Percentiles rank a stretch among this genome's conserved stretches.
Conservation (phyloP, 2,329 filamentous ascomycete genomes). For the Lithohypha guttulata region DNA sequence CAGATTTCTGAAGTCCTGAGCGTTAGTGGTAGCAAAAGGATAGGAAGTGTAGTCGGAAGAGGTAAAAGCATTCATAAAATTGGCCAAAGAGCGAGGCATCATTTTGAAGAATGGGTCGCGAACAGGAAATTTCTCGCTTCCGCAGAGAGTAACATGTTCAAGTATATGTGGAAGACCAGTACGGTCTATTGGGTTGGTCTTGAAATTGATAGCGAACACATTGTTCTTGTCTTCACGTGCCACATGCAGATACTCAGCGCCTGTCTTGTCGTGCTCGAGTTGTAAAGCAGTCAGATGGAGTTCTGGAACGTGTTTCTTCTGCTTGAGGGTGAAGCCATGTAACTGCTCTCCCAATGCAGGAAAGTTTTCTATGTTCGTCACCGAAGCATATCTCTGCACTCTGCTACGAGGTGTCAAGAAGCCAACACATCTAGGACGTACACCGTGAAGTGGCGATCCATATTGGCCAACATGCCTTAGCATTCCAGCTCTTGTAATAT, state of each 20-base stretch:
- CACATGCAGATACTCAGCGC: slow-evolving; percentile 91
- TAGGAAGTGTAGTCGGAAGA: slow-evolving; percentile 95
- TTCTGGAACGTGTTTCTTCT: slow-evolving; percentile 86
- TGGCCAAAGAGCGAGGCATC: slow-evolving; percentile 93
- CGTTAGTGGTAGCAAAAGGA: slow-evolving; percentile 93
- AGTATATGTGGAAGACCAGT: slow-evolving; percentile 95
- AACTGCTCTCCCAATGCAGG: slow-evolving; percentile 74
- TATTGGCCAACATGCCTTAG: slow-evolving; percentile 19
- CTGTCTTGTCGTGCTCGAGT: slow-evolving; percentile 86
- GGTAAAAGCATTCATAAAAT: slow-evolving; percentile 99
- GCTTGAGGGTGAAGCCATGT: slow-evolving; percentile 83
- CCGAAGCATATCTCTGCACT: slow-evolving; percentile 44
- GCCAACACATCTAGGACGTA: slow-evolving; percentile 1
- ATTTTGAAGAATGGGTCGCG: slow-evolving; percentile 99
- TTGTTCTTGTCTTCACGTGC: slow-evolving; percentile 95
- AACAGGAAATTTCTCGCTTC: slow-evolving; percentile 94
- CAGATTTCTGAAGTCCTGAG: slow-evolving; percentile 88
- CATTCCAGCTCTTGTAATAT: too few relatives aligned
- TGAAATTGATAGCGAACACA: slow-evolving; percentile 98
- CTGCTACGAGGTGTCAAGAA: neutral
- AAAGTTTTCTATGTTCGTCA: slow-evolving; percentile 64
- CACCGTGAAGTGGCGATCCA: slow-evolving; percentile 13
- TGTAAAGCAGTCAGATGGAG: slow-evolving; percentile 84
- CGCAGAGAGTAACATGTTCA: slow-evolving; percentile 93
- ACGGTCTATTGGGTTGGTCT: slow-evolving; percentile 94